These are phyloP conservation scores for Chaetomium cochliodes DNA, from an alignment of 495 filamentous ascomycete species.

Conservation along the genomic window DNA sequence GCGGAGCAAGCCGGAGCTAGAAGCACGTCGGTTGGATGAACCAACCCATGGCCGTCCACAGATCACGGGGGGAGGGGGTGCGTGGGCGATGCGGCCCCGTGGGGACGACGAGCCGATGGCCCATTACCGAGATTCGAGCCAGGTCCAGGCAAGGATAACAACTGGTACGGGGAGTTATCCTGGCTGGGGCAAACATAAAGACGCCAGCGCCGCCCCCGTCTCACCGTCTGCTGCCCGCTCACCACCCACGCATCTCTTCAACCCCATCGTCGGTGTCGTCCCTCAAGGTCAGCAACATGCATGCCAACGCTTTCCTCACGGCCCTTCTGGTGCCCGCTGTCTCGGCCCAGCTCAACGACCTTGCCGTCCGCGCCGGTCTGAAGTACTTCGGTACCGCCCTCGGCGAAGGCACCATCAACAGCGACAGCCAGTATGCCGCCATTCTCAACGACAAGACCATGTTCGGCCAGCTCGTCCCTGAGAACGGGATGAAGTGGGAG, in stretches of 20 bases:
- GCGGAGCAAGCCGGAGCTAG: background rate
- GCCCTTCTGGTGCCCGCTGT: slow-evolving; percentile 36
- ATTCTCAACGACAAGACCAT: slow-evolving; percentile 51
- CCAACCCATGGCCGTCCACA: background rate
- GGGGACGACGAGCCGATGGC: slow-evolving; percentile 16
- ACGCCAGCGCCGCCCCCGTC: background rate
- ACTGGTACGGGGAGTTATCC: background rate
- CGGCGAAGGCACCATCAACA: slow-evolving; percentile 51
- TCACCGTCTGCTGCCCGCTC: background rate
- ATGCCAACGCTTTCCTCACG: slow-evolving; percentile 25
- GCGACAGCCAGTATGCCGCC: slow-evolving; percentile 50
- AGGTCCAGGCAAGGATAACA: background rate
- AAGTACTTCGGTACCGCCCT: slow-evolving; percentile 61
- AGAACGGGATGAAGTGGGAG: slow-evolving; percentile 59
- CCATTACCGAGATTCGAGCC: background rate
- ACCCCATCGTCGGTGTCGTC: background rate
- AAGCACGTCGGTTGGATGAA: slow-evolving; percentile 3
- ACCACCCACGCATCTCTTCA: background rate
- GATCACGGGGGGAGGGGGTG: background rate
- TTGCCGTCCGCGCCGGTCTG: slow-evolving; percentile 53
- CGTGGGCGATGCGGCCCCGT: background rate
- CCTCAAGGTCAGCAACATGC: slow-evolving; percentile 23
- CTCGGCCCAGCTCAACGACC: slow-evolving; percentile 48
- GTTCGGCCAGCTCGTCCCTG: slow-evolving; percentile 60
- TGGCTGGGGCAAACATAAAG: background rate